Evolutionary conservation across 148 eudicot genomes (phyloP), one percentile per base, ranked within the genome.

Genomic region (Rheum nobile): DNA sequence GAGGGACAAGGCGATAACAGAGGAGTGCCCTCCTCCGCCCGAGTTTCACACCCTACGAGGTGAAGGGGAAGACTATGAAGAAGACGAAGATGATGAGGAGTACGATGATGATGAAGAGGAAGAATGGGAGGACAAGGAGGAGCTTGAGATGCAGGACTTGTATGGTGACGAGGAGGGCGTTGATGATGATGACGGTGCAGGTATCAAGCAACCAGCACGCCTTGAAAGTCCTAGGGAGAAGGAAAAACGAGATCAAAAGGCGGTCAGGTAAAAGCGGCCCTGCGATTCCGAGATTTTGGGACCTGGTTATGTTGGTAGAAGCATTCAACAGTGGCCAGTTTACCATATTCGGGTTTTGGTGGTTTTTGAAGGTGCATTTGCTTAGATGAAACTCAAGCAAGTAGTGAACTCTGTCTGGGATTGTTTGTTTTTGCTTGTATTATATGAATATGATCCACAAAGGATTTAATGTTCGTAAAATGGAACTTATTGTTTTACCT

Each of bases 21-120:
- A 94, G 76, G 84, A 87, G 21, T 90, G 93, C 70, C 91, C 91
- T 4, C 97, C 98, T 14, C 98, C 98, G 72, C 97, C 92, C 4
- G 91, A 86, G 87, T 83, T 88, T 72, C 85, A 85, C 55, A 80
- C 91, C 0, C 34, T 88, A 59, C 77, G 83, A 46, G 86, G 80
- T 76, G 92, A 78, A 75, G 82, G 80, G 80, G 87, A 83, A 65
- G n/a, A n/a, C n/a, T n/a, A n/a, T n/a, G n/a, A n/a, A n/a, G 89
- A 86, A 0, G 93, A 88, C 0, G 86, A 84, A 4, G 76, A 65
- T 16, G 77, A 79, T 14, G 85, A 77, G 31, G 86, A 81, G 3
- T 80, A 81, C 13, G 83, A 82, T 12, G 61, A 26, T 16, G 80
- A 70, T 1, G 71, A 31, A 3, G 81, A 78, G 24, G 82, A 80